Conservation (phyloP, 352 stramenopile genomes). For the Pythium volutum region DNA sequence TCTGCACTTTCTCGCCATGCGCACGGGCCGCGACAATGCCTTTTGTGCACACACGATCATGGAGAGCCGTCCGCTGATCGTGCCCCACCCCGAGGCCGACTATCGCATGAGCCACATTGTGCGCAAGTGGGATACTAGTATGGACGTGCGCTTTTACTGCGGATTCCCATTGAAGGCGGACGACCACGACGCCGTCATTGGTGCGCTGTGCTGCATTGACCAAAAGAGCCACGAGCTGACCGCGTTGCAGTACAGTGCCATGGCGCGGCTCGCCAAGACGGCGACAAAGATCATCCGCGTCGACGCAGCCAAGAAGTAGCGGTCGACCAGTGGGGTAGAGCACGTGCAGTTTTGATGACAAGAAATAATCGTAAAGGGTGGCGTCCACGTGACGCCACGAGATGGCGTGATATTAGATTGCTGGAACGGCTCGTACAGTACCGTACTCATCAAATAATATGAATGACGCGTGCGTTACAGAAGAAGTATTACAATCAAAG, state of each 20-base stretch:
- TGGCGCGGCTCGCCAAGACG: conserved; percentile 31
- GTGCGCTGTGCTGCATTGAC: conserved; percentile 45
- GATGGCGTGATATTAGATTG: too few species aligned
- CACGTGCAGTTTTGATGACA: too few species aligned
- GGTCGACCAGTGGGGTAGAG: too few species aligned
- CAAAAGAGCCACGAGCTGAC: conserved; percentile 19
- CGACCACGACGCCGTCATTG: conserved; percentile 32
- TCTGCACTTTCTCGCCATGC: conserved; percentile 28
- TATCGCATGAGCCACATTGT: conserved; percentile 46
- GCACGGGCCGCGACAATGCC: conserved; percentile 42
- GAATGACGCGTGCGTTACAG: too few species aligned
- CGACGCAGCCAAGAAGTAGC: neutral
- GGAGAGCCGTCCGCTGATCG: conserved; percentile 46
- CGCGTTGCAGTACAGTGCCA: conserved; percentile 21
- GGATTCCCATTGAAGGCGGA: conserved; percentile 51
- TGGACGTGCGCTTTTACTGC: conserved; percentile 54
- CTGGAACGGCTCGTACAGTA: too few species aligned
- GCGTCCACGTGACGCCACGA: too few species aligned
- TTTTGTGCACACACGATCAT: conserved; percentile 68
- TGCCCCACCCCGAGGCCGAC: conserved; percentile 50
- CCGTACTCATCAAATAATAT: too few species aligned
- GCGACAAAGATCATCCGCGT: conserved; percentile 49
- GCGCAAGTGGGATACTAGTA: neutral
- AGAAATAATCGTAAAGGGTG: too few species aligned
- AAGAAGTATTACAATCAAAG: too few species aligned